Evolutionary conservation across 345 rosid genomes (phyloP).

Genomic region (Garcia nutans): DNA sequence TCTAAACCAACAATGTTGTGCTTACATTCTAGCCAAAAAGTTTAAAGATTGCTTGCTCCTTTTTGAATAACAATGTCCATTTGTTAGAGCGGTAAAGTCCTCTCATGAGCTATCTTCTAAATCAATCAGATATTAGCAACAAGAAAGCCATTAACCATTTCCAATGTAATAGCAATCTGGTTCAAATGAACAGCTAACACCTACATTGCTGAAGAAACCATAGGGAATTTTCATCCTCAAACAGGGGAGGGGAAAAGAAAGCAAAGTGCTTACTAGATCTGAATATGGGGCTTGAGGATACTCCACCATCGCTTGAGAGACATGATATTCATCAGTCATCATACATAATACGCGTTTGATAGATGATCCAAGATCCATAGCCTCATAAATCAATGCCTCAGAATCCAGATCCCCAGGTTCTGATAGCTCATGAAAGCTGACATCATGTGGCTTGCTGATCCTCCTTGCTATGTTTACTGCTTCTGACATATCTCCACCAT

Average conservation of each 20-base stretch:
- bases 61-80: too few relatives aligned
- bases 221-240: background rate
- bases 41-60: background rate
- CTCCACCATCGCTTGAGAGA: conserved; percentile 53
- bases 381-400: conserved; percentile 42
- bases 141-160: background rate
- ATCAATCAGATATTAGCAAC: background rate
- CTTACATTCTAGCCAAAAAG: too few relatives aligned
- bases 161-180: background rate
- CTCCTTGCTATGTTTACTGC: conserved; percentile 60
- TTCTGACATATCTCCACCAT: conserved; percentile 72
- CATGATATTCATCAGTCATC: conserved; percentile 62
- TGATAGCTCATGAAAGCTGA: conserved; percentile 52
- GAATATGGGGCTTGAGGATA: conserved; percentile 70
- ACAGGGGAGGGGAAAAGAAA: background rate
- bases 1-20: too few relatives aligned
- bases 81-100: background rate
- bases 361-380: conserved; percentile 61
- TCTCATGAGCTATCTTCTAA: too few relatives aligned
- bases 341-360: conserved; percentile 42
- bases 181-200: too few relatives aligned
- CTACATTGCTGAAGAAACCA: too few relatives aligned
- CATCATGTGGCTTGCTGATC: conserved; percentile 46
- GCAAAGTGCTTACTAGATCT: conserved; percentile 55
- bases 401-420: conserved; percentile 28